Base-by-base conservation (phyloP, 768 basidiomycete genomes). In the Gelatoporia subvermispora region DNA sequence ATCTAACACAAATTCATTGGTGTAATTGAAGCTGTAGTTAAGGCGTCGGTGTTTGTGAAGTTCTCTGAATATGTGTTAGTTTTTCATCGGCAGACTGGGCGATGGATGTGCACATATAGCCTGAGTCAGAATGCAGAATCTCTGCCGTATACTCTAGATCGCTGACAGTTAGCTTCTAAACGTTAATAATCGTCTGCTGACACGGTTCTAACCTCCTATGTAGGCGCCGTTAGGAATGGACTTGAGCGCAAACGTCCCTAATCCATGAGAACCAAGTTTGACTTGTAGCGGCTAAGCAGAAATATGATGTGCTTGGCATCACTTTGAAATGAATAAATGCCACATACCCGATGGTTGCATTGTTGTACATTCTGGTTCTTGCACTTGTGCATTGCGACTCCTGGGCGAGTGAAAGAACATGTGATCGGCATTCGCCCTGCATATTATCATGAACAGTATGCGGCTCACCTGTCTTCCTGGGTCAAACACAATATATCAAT, bases 221-320 rank as follows among this genome's bases (percentile, higher is more conserved):
- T 60, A 65, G n/a, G 53, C 52, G 16, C 39, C 36, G n/a, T 18
- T 7, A 9, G 42, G 24, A 41, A 70, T 67, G 5, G 36, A 22
- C 41, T 60, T 41, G 3, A n/a, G 28, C 8, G 76, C 68, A 62
- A 73, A 78, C 3, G 76, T 71, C 21, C 79, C 79, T 24, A 75
- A 58, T 1, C 79, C 79, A 57, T 55, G 60, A 3, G 40, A 20
- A 9, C 71, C 70, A 39, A 39, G 38, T 45, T 60, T 68, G 23
- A 80, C 64, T 24, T 62, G 57, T 20, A 74, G 38, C 18, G 50
- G 46, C 76, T 78, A 39, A 1, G 41, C 41, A 41, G 60, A 7
- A 41, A 7, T 43, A 3, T 20, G 47, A 24, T 15, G 21, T 10
- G 18, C 8, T 9, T 37, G 54, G 4, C 7, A 42, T 23, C 5